These are phyloP conservation scores for Candida maris DNA, from an alignment of 805 yeast species.

Conservation along the genomic window DNA sequence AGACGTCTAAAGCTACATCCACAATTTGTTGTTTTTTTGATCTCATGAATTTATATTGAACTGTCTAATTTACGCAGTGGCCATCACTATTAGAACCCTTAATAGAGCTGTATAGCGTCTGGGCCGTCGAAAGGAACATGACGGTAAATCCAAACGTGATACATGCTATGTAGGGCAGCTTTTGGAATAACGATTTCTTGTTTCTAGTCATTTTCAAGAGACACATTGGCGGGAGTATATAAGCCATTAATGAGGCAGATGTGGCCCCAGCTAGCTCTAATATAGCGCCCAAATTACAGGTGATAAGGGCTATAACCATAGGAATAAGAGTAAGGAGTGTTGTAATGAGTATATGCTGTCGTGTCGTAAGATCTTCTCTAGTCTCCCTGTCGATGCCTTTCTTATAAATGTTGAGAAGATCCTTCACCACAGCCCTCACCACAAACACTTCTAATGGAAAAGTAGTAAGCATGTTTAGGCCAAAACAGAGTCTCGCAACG, in stretches of 20 bases:
- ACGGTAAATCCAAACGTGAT: constrained; percentile 69
- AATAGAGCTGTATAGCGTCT: constrained; percentile 54
- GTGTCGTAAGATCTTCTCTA: constrained; percentile 30
- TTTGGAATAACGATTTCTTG: constrained; percentile 39
- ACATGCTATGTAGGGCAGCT: constrained; percentile 57
- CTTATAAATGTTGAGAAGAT: constrained; percentile 39
- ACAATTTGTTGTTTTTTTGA: neutral
- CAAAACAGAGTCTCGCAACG: constrained; percentile 86
- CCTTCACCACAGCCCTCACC: constrained; percentile 79
- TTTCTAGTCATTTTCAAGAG: constrained; percentile 59
- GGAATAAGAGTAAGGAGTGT: constrained; percentile 61
- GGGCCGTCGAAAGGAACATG: constrained; percentile 76
- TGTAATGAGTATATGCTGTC: constrained; percentile 62
- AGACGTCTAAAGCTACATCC: constrained; percentile 1
- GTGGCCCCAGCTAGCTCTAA: constrained; percentile 90
- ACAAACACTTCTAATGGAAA: constrained; percentile 90
- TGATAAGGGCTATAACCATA: constrained; percentile 70
- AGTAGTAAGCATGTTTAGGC: constrained; percentile 88
- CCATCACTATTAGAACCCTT: constrained; percentile 36
- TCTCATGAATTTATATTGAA: neutral
- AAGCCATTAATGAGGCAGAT: constrained; percentile 89
- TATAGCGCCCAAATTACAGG: constrained; percentile 87
- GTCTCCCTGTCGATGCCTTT: constrained; percentile 13
- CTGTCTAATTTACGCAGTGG: constrained; percentile 41
- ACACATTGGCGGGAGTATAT: constrained; percentile 85